phyloP scores from a whole-genome alignment of 495 filamentous ascomycete genomes.

The Wilcoxina mikolae region DNA sequence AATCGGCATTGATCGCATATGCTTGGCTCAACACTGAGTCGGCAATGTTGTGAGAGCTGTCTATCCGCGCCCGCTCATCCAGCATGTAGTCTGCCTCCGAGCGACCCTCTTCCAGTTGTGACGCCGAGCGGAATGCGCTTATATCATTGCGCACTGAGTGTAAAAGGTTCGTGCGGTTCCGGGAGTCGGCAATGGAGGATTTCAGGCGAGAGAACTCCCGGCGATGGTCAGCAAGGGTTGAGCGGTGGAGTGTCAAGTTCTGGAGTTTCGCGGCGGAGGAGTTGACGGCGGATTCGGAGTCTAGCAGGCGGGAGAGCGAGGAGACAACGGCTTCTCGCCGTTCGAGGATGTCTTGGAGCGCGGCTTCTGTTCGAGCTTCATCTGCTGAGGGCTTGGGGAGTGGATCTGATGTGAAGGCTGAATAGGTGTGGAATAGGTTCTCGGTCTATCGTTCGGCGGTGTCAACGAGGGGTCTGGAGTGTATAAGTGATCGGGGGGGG shows the following conservation, averaged over 20 bases:
- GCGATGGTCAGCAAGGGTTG: slow-evolving; percentile 74
- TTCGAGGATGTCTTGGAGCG: slow-evolving; percentile 73
- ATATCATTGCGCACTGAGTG: slow-evolving; percentile 85
- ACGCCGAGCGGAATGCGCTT: slow-evolving; percentile 61
- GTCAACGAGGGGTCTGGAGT: background rate
- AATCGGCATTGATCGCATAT: slow-evolving; percentile 89
- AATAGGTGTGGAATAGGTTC: slow-evolving; percentile 83
- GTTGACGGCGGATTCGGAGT: slow-evolving; percentile 80
- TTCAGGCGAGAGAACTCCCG: slow-evolving; percentile 64
- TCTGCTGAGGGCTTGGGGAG: slow-evolving; percentile 73
- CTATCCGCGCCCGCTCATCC: slow-evolving; percentile 68
- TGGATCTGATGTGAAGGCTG: slow-evolving; percentile 80
- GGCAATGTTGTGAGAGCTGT: slow-evolving; percentile 71
- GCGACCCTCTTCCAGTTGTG: slow-evolving; percentile 22
- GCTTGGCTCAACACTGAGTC: slow-evolving; percentile 91
- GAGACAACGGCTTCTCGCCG: slow-evolving; percentile 70
- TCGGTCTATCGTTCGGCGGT: slow-evolving; percentile 52
- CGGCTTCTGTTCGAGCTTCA: slow-evolving; percentile 60
- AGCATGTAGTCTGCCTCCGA: slow-evolving; percentile 91
- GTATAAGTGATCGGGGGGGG: slow-evolving; percentile 14
- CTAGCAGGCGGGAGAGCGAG: slow-evolving; percentile 77
- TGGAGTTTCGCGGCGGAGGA: slow-evolving; percentile 87
- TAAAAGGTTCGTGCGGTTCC: slow-evolving; percentile 82
- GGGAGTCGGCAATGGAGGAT: slow-evolving; percentile 50
- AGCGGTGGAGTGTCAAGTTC: slow-evolving; percentile 82